Evolutionary conservation across 805 yeast genomes (phyloP).

Genomic region (Alloascoidea hylecoeti): DNA sequence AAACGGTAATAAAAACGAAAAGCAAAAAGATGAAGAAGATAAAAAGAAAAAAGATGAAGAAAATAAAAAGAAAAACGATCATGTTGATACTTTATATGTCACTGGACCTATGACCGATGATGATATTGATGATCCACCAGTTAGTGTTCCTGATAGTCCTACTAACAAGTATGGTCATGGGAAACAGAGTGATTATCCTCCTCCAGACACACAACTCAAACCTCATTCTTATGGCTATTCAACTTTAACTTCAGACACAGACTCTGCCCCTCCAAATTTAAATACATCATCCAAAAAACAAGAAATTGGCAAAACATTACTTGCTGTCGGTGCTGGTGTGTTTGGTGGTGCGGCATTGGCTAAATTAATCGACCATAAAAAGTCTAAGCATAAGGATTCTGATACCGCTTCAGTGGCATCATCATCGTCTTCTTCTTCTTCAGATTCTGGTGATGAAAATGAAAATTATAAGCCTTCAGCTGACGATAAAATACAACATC

Average conservation of each 20-base stretch:
- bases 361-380: neutral
- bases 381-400: too few relatives aligned
- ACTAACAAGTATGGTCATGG: too few relatives aligned
- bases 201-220: neutral
- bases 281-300: neutral
- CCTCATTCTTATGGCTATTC: neutral
- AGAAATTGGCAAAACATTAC: neutral
- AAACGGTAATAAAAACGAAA: neutral
- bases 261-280: too few relatives aligned
- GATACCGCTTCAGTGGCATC: neutral
- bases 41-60: neutral
- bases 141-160: too few relatives aligned
- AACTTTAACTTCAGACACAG: neutral
- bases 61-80: neutral
- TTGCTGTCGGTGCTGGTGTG: neutral
- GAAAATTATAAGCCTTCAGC: too few relatives aligned
- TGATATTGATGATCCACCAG: too few relatives aligned
- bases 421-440: neutral
- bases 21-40: neutral
- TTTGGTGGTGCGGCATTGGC: constrained; percentile 1
- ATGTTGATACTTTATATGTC: neutral
- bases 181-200: too few relatives aligned
- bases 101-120: neutral
- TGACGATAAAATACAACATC: neutral
- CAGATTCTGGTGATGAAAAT: neutral